Evolutionary conservation across 2,329 filamentous ascomycete genomes (phyloP).

Genomic region (Cordyceps farinosa): DNA sequence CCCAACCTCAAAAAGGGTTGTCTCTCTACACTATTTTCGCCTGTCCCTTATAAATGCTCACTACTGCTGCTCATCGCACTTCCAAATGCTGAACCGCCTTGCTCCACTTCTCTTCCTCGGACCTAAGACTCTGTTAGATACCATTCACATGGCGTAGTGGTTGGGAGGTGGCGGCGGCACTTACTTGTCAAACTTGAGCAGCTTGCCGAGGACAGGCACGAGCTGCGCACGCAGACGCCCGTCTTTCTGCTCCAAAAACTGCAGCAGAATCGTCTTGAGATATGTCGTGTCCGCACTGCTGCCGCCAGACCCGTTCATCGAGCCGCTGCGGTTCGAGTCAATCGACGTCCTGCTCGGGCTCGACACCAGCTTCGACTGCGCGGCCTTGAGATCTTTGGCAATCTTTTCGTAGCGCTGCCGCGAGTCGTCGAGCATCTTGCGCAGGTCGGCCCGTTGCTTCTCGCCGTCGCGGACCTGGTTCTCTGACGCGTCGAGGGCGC

Average conservation of each 20-base stretch:
- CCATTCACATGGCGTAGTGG: neutral
- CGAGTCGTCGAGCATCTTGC: slow-evolving; percentile 73
- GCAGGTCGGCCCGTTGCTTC: slow-evolving; percentile 73
- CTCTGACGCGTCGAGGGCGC: slow-evolving; percentile 83
- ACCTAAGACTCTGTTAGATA: slow-evolving; percentile 20
- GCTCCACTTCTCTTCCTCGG: slow-evolving; percentile 28
- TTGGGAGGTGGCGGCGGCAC: slow-evolving; percentile 26
- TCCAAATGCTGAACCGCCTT: slow-evolving; percentile 26
- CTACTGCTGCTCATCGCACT: slow-evolving; percentile 7
- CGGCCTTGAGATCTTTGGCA: slow-evolving; percentile 59
- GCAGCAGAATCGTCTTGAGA: slow-evolving; percentile 75
- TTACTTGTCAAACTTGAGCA: slow-evolving; percentile 74
- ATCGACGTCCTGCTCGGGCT: slow-evolving; percentile 42
- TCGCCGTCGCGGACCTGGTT: slow-evolving; percentile 79
- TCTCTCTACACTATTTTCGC: neutral
- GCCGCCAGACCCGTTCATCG: slow-evolving; percentile 30
- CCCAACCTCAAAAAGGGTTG: neutral
- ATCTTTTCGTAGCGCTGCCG: slow-evolving; percentile 75
- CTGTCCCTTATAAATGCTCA: neutral
- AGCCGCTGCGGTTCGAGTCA: slow-evolving; percentile 45
- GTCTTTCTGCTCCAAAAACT: slow-evolving; percentile 79
- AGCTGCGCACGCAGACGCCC: slow-evolving; percentile 71
- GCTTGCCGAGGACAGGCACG: slow-evolving; percentile 71
- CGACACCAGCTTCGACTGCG: slow-evolving; percentile 45
- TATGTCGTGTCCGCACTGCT: slow-evolving; percentile 55